Conservation (phyloP, 805 yeast genomes). For the Trichomonascus vanleenenianus region DNA sequence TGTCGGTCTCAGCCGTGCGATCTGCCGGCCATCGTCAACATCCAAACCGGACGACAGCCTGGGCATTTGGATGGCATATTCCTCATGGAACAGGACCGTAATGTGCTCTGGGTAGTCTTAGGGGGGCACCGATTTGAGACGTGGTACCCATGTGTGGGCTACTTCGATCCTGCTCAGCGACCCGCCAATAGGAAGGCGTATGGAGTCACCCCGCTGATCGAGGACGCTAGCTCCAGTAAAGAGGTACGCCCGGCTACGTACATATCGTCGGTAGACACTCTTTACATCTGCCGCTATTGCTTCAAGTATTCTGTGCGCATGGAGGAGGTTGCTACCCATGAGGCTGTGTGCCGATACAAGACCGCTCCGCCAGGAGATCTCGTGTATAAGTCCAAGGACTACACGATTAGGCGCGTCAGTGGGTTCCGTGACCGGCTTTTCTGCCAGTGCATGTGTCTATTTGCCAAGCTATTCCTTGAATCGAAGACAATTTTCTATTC, state of each 20-base stretch:
- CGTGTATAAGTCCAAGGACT: slow-evolving; percentile 52
- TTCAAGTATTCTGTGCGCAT: slow-evolving; percentile 63
- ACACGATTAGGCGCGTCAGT: slow-evolving; percentile 56
- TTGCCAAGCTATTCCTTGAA: slow-evolving; percentile 82
- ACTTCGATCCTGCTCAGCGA: slow-evolving; percentile 41
- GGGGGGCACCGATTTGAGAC: slow-evolving; percentile 66
- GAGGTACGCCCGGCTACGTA: slow-evolving; percentile 38
- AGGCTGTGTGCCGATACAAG: slow-evolving; percentile 18
- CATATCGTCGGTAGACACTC: slow-evolving; percentile 30
- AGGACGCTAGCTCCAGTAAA: slow-evolving; percentile 15
- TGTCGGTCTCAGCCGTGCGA: too few species aligned
- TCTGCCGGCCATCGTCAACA: too few species aligned
- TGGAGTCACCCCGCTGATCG: slow-evolving; percentile 12
- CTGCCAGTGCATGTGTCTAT: slow-evolving; percentile 74
- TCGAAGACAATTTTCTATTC: slow-evolving; percentile 82
- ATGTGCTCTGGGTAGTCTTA: slow-evolving; percentile 56
- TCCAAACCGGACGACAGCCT: too few species aligned
- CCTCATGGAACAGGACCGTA: slow-evolving; percentile 29
- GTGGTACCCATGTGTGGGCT: slow-evolving; percentile 85
- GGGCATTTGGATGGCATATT: too few species aligned
- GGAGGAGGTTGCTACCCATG: slow-evolving; percentile 44
- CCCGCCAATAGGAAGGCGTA: slow-evolving; percentile 13
- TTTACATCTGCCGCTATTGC: slow-evolving; percentile 74
- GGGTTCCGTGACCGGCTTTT: slow-evolving; percentile 54
- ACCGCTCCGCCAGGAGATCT: slow-evolving; percentile 52